Conservation (phyloP, 257 asterid genomes). For the Ballota nigra region DNA sequence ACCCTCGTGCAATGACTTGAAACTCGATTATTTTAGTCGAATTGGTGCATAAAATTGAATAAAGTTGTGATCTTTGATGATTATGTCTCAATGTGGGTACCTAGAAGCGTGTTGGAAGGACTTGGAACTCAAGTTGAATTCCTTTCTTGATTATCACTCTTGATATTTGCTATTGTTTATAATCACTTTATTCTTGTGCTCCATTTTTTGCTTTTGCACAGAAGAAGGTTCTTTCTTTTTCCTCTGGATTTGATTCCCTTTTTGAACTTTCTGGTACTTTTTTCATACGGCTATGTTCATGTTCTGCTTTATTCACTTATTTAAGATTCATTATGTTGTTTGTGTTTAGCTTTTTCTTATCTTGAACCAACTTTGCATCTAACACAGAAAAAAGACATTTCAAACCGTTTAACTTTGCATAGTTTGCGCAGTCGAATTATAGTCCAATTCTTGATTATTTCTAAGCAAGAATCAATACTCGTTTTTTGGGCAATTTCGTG, state of each 20-base stretch:
- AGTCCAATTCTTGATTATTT: neutral
- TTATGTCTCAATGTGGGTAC: slow-evolving; percentile 10
- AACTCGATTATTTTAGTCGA: neutral
- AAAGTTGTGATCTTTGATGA: slow-evolving; percentile 26
- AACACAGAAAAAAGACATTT: slow-evolving; percentile 11
- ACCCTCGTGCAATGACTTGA: neutral
- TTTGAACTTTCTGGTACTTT: slow-evolving; percentile 31
- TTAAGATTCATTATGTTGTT: slow-evolving; percentile 23
- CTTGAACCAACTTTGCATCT: slow-evolving; percentile 29
- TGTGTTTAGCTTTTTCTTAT: slow-evolving; percentile 25
- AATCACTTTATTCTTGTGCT: slow-evolving; percentile 23
- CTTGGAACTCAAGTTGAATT: slow-evolving; percentile 20
- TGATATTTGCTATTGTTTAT: slow-evolving; percentile 25
- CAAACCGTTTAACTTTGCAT: neutral
- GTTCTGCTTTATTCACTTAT: slow-evolving; percentile 45
- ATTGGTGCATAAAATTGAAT: neutral
- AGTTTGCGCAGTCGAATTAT: neutral
- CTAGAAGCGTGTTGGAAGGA: neutral
- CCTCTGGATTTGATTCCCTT: slow-evolving; percentile 44
- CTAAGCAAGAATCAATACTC: too few relatives aligned
- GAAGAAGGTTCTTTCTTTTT: slow-evolving; percentile 44
- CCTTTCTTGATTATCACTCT: slow-evolving; percentile 41
- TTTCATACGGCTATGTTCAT: slow-evolving; percentile 25
- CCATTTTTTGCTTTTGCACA: slow-evolving; percentile 47
- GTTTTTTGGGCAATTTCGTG: too few relatives aligned